phyloP scores from a whole-genome alignment of 495 filamentous ascomycete genomes.

The Entonaema liquescens region DNA sequence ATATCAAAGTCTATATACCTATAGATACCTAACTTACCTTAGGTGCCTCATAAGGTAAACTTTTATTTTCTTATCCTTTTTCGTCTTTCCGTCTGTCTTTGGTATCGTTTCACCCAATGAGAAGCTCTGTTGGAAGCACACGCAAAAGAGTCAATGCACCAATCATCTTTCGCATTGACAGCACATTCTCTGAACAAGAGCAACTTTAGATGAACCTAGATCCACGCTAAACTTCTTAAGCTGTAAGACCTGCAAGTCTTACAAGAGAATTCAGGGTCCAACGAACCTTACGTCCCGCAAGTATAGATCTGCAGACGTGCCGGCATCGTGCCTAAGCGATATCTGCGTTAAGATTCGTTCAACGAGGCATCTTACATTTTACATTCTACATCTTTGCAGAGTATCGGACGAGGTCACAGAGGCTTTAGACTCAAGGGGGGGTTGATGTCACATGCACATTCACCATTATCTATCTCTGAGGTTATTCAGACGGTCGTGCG shows the following conservation, averaged over 20 bases:
- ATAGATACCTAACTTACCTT: too few species aligned
- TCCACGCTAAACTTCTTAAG: slow-evolving; percentile 15
- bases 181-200: slow-evolving; percentile 32
- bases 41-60: too few species aligned
- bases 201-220: not conserved
- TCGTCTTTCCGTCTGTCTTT: slow-evolving; percentile 12
- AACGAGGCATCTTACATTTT: not conserved
- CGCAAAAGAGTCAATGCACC: slow-evolving; percentile 25
- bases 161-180: slow-evolving; percentile 18
- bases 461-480: slow-evolving; percentile 21
- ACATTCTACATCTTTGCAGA: too few species aligned
- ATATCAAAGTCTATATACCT: too few species aligned
- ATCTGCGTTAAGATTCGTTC: not conserved
- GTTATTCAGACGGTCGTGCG: slow-evolving; percentile 24
- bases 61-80: not conserved
- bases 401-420: slow-evolving; percentile 13
- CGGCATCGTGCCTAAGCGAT: slow-evolving; percentile 12
- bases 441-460: slow-evolving; percentile 29
- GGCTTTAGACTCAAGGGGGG: slow-evolving; percentile 4
- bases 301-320: slow-evolving; percentile 4
- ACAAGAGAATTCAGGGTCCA: slow-evolving; percentile 33
- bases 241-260: not conserved
- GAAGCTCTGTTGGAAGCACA: slow-evolving; percentile 33
- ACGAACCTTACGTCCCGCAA: slow-evolving; percentile 19
- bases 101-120: slow-evolving; percentile 22